phyloP scores from a whole-genome alignment of 768 basidiomycete species.

The Chlorophyllum brunneum region DNA sequence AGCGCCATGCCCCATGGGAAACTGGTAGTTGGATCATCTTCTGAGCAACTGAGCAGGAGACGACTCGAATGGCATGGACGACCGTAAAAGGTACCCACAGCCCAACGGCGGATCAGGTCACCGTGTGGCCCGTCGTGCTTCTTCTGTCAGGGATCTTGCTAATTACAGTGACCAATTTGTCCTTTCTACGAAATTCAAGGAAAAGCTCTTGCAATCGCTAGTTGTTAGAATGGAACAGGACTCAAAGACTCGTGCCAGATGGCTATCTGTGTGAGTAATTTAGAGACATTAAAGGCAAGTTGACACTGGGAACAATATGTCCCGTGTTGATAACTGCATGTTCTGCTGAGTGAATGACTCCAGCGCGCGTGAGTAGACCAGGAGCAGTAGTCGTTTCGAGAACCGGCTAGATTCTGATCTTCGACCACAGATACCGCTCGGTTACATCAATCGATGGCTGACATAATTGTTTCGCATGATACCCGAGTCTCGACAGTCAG shows the following conservation, averaged over 20 bases:
- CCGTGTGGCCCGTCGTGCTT: too few relatives aligned
- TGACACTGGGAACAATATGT: too few relatives aligned
- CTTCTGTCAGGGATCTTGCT: too few relatives aligned
- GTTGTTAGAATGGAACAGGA: too few relatives aligned
- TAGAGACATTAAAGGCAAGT: too few relatives aligned
- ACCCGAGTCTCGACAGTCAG: not conserved
- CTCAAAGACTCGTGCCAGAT: too few relatives aligned
- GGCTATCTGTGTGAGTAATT: too few relatives aligned
- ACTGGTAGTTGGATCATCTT: not conserved
- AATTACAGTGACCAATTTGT: too few relatives aligned
- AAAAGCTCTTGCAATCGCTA: too few relatives aligned
- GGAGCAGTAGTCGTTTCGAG: constrained; percentile 2
- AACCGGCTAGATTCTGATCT: not conserved
- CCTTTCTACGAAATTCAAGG: too few relatives aligned
- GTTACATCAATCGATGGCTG: not conserved
- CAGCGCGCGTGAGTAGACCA: not conserved
- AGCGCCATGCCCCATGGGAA: not conserved
- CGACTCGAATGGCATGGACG: not conserved
- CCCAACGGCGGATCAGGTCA: constrained; percentile 9
- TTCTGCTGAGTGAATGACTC: too few relatives aligned
- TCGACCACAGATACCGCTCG: not conserved
- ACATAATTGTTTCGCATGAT: constrained; percentile 6
- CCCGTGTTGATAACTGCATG: too few relatives aligned
- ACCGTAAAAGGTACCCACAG: not conserved
- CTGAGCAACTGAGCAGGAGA: constrained; percentile 8